Conservation (phyloP, 2,329 filamentous ascomycete genomes). For the Trichoderma sp. region DNA sequence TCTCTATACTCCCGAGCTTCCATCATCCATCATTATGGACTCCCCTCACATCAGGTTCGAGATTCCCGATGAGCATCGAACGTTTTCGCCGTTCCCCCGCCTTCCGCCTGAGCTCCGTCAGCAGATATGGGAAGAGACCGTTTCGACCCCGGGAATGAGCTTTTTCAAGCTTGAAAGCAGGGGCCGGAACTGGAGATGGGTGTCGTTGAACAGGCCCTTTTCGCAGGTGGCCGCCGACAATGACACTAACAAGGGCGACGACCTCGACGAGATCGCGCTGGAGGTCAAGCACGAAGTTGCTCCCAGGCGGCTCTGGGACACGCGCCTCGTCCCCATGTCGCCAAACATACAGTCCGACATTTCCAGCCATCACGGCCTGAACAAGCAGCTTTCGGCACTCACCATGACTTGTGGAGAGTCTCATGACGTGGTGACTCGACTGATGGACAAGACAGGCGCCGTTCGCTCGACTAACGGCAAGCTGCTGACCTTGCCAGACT, state of each 20-base stretch:
- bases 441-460: constrained; percentile 24
- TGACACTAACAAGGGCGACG: constrained; percentile 18
- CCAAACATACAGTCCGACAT: constrained; percentile 32
- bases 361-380: constrained; percentile 32
- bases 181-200: constrained; percentile 27
- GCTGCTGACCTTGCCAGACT: constrained; percentile 31
- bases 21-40: neutral
- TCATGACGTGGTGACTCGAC: constrained; percentile 22
- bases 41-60: constrained; percentile 30
- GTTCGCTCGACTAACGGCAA: constrained; percentile 29
- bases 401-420: constrained; percentile 31
- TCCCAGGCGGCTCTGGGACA: constrained; percentile 22
- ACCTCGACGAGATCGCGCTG: constrained; percentile 25
- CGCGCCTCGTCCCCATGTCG: constrained; percentile 28
- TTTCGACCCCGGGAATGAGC: constrained; percentile 35
- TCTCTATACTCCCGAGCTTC: neutral
- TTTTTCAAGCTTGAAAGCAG: constrained; percentile 32
- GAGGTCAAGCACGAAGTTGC: constrained; percentile 27
- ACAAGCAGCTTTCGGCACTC: constrained; percentile 29
- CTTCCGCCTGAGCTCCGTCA: constrained; percentile 37
- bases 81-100: constrained; percentile 32
- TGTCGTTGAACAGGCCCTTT: constrained; percentile 1
- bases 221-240: constrained; percentile 6
- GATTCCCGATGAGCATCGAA: constrained; percentile 31
- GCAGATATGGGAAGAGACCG: constrained; percentile 34